Evolutionary conservation across 768 basidiomycete species (phyloP).

Genomic region (Gloeostereum incarnatum): DNA sequence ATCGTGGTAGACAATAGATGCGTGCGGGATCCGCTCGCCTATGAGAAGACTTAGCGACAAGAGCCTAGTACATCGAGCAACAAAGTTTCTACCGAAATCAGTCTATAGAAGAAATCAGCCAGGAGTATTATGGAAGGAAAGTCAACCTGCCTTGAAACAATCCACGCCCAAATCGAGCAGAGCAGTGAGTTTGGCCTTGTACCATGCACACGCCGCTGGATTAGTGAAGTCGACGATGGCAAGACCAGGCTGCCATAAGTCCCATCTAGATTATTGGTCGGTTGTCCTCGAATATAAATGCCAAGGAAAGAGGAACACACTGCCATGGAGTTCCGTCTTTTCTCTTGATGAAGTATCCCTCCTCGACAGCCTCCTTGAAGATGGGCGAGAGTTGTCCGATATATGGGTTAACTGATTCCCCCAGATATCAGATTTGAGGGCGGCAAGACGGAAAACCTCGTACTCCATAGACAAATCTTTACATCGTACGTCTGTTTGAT

Average conservation of each 20-base stretch:
- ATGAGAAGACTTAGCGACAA: neutral
- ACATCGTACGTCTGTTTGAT: constrained; percentile 56
- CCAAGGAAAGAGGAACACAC: constrained; percentile 25
- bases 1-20: constrained; percentile 51
- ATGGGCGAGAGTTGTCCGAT: constrained; percentile 62
- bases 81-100: constrained; percentile 56
- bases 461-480: constrained; percentile 69
- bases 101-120: neutral
- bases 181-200: constrained; percentile 33
- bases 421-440: neutral
- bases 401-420: constrained; percentile 62
- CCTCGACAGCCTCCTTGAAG: constrained; percentile 58
- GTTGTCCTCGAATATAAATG: constrained; percentile 1
- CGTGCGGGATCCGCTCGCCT: constrained; percentile 60
- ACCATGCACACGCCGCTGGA: constrained; percentile 49
- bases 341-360: constrained; percentile 64
- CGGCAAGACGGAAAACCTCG: constrained; percentile 9
- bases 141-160: constrained; percentile 44
- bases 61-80: constrained; percentile 9
- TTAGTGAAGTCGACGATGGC: constrained; percentile 56
- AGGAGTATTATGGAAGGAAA: neutral
- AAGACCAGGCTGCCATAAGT: constrained; percentile 57
- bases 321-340: constrained; percentile 62
- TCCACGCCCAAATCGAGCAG: constrained; percentile 50
- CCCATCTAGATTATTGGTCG: constrained; percentile 28